Evolutionary conservation across 768 basidiomycete species (phyloP), one percentile per base, ranked within the genome.

Genomic region (Pulveroboletus sp.): DNA sequence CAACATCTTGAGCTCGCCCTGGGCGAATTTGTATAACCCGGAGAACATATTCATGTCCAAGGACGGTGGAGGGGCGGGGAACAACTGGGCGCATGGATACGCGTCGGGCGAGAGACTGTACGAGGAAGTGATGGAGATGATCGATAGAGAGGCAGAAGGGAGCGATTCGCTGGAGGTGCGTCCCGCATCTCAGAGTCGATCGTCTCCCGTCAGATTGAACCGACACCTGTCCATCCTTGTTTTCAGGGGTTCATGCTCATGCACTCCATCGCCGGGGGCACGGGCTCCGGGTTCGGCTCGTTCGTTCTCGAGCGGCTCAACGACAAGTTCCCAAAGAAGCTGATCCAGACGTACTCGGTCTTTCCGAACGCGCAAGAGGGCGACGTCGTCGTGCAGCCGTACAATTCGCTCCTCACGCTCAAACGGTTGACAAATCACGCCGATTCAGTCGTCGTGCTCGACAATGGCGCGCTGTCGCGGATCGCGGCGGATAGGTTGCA

Each of bases 101-200:
- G 78, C 85, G 9, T 80, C 86, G 6, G 96, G 94, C 46, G 95
- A 98, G 70, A 76, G 79, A 52, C 79, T 93, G 54, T 96, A 95
- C 64, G 94, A 97, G 61, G 95, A 97, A 57, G 81, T 97, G 50
- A 93, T 98, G 83, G 95, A 99, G 68, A 97, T 99, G 93, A 82
- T 99, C 48, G 95, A 98, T 65, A 80, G 95, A 20, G 95, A 98
- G 70, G 94, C 94, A 8, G 95, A 99, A 67, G 94, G 95, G 14
- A 95, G 92, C 64, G 95, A 99, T 70, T 92, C 89, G 12, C 75
- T 98, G 23, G 95, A 98, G 82, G 94, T 93, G 75, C 64, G 53
- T 10, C 43, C 2, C 47, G 27, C 27, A 29, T 29, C 27, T 29
- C 6, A n/a, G n/a, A n/a, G n/a, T n/a, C n/a, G n/a, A n/a, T n/a